A percentile compares a stretch with the other conserved stretches of the same genome.
These are phyloP conservation scores for Raphanus sativus DNA, from an alignment of 345 rosid species.

Conservation along the genomic window DNA sequence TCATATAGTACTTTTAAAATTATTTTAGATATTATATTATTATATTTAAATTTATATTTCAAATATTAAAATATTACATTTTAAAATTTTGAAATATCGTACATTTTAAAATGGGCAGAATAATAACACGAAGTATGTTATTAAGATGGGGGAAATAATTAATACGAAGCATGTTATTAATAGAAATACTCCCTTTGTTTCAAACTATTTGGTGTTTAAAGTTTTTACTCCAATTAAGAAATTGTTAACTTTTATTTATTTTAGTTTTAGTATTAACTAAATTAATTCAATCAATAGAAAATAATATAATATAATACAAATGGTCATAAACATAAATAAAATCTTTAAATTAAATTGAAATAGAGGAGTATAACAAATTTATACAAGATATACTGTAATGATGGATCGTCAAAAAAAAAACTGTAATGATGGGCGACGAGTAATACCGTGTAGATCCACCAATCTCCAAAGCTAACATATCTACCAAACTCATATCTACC, in stretches of 20 bases:
- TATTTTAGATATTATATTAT: too few relatives aligned
- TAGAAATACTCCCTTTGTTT: too few relatives aligned
- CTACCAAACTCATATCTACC: slow-evolving; percentile 31
- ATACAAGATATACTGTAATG: background rate
- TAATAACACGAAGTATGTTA: background rate
- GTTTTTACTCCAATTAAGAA: background rate
- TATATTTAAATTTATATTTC: background rate
- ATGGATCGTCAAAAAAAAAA: too few relatives aligned
- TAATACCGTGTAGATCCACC: slow-evolving; percentile 11
- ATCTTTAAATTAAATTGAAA: background rate
- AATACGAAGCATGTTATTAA: background rate
- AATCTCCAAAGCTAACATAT: background rate
- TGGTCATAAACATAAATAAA: background rate
- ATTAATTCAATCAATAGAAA: background rate
- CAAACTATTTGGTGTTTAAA: background rate
- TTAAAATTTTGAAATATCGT: background rate
- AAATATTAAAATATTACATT: too few relatives aligned
- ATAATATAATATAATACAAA: too few relatives aligned
- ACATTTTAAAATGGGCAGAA: background rate
- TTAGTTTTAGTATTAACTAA: background rate
- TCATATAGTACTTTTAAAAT: background rate
- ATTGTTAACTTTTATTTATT: background rate
- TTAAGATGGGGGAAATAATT: background rate
- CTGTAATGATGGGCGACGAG: background rate
- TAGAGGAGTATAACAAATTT: background rate